These are phyloP conservation scores for Fusarium piperis DNA, from an alignment of 2,329 filamentous ascomycete genomes.

Conservation along the genomic window DNA sequence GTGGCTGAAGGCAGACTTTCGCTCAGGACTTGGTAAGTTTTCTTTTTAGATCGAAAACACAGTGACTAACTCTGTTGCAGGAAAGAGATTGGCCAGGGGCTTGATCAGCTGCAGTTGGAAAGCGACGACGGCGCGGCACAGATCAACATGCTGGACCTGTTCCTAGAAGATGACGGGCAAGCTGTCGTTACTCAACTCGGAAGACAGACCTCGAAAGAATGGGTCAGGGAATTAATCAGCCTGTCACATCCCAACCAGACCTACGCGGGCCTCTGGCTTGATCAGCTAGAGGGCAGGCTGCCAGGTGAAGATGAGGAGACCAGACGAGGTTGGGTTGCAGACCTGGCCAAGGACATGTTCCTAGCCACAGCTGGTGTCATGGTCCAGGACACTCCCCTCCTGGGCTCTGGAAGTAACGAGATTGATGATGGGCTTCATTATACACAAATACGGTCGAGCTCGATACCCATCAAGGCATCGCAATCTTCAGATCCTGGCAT, in stretches of 20 bases:
- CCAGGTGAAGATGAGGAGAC: conserved; percentile 37
- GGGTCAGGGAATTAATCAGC: conserved; percentile 36
- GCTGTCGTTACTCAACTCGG: conserved; percentile 46
- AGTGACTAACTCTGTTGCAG: conserved; percentile 26
- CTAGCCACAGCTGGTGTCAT: conserved; percentile 48
- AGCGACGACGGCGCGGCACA: conserved; percentile 38
- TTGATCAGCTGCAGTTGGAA: conserved; percentile 1
- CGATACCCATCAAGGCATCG: conserved; percentile 38
- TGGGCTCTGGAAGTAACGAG: conserved; percentile 35
- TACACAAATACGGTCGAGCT: conserved; percentile 14
- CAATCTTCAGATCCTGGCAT: conserved; percentile 32
- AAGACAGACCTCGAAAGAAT: conserved; percentile 36
- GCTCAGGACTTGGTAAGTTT: conserved; percentile 48
- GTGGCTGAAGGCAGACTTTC: conserved; percentile 39
- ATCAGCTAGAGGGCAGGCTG: conserved; percentile 36
- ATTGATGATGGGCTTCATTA: conserved; percentile 7
- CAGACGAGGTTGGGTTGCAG: conserved; percentile 43
- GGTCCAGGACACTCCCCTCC: conserved; percentile 46
- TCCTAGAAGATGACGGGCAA: conserved; percentile 40
- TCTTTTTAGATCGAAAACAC: background rate
- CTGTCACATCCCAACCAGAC: conserved; percentile 43
- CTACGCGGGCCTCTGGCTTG: conserved; percentile 47
- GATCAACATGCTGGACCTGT: conserved; percentile 42
- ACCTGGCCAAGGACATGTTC: conserved; percentile 48
- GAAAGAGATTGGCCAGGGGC: conserved; percentile 39